Conservation (phyloP, 495 filamentous ascomycete species). For the Tetracladium marchalianum region DNA sequence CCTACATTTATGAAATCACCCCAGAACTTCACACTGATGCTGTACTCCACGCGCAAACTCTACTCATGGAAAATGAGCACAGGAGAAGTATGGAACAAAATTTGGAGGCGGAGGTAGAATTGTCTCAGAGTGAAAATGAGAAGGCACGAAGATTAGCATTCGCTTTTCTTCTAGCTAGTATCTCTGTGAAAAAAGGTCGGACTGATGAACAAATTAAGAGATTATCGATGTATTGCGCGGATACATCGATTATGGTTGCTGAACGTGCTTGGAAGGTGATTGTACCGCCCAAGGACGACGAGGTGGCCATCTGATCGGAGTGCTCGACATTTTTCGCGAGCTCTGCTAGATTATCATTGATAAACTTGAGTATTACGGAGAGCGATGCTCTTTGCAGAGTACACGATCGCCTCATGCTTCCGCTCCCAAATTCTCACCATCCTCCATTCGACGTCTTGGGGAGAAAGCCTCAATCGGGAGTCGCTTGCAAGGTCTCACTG, state of each 20-base stretch:
- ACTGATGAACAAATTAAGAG: not conserved
- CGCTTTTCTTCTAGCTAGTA: not conserved
- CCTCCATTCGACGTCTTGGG: too few relatives aligned
- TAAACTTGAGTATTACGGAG: not conserved
- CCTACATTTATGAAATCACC: not conserved
- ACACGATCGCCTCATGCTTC: not conserved
- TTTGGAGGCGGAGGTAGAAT: not conserved
- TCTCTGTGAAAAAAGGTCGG: not conserved
- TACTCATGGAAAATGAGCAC: not conserved
- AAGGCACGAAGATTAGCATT: conserved; percentile 1
- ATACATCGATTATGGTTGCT: not conserved
- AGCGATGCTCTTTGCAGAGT: not conserved
- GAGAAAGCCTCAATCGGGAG: too few relatives aligned
- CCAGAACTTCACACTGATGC: conserved; percentile 2
- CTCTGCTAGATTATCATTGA: too few relatives aligned
- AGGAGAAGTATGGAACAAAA: not conserved
- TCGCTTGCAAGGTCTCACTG: too few relatives aligned
- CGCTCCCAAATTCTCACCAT: too few relatives aligned
- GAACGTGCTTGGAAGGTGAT: conserved; percentile 2
- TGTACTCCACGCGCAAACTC: not conserved
- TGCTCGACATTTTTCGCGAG: too few relatives aligned
- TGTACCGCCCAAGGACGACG: not conserved
- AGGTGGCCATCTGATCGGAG: too few relatives aligned
- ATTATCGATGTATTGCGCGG: not conserved
- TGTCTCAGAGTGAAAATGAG: not conserved